Conservation (phyloP, 257 asterid genomes). For the Anisodus acutangulus region DNA sequence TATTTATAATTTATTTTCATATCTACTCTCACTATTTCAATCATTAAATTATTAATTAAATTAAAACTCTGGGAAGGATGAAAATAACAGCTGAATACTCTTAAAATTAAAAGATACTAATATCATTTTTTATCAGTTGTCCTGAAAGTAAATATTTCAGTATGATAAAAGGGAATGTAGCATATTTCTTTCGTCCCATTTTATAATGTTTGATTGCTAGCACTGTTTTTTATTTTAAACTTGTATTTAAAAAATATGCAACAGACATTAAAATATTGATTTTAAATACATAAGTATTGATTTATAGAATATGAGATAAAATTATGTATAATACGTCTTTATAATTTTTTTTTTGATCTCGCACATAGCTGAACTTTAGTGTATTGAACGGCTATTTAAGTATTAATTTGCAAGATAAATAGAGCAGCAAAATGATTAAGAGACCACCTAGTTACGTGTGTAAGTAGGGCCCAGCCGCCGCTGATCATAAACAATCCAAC, state of each 20-base stretch:
- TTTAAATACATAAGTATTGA: neutral
- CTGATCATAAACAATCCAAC: neutral
- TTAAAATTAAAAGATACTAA: neutral
- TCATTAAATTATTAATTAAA: neutral
- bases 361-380: too few relatives aligned
- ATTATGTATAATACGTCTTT: too few relatives aligned
- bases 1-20: neutral
- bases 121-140: neutral
- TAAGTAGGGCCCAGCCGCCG: slow-evolving; percentile 20
- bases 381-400: too few relatives aligned
- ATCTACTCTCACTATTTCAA: neutral
- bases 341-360: too few relatives aligned
- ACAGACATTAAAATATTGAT: too few relatives aligned
- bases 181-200: neutral
- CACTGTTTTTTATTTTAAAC: too few relatives aligned
- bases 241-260: too few relatives aligned
- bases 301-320: too few relatives aligned
- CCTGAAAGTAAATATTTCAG: neutral
- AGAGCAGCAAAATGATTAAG: too few relatives aligned
- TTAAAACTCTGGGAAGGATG: neutral
- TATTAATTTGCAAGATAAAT: too few relatives aligned
- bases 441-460: neutral
- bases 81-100: neutral
- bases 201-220: neutral
- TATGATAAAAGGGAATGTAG: neutral